Conservation (phyloP, 768 basidiomycete genomes). For the Lactarius sanguifluus region DNA sequence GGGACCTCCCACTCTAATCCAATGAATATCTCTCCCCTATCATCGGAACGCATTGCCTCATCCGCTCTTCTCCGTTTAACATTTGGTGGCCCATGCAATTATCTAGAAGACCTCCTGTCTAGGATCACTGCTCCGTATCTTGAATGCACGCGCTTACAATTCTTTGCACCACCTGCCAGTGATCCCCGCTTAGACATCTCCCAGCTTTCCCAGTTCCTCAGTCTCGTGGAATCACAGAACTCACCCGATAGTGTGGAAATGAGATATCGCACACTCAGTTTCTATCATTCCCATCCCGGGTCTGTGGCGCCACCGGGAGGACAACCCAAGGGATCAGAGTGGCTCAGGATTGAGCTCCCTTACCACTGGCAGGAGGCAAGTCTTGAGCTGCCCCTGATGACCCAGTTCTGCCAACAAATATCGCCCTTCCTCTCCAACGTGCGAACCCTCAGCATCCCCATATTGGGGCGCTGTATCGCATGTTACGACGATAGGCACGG, state of each 20-base stretch:
- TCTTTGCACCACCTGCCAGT: neutral
- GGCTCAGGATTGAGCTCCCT: neutral
- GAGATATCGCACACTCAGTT: neutral
- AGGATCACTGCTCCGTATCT: neutral
- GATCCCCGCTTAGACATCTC: neutral
- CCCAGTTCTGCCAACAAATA: conserved; percentile 2
- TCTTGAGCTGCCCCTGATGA: neutral
- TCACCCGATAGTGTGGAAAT: neutral
- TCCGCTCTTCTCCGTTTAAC: neutral
- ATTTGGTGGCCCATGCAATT: neutral
- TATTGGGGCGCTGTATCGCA: too few relatives aligned
- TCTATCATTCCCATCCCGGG: neutral
- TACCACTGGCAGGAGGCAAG: too few relatives aligned
- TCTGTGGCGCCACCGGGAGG: neutral
- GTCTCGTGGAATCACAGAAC: neutral
- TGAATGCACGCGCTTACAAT: neutral
- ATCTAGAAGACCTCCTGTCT: neutral
- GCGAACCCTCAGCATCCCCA: neutral
- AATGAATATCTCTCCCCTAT: neutral
- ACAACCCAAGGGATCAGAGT: neutral
- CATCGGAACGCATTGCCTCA: too few relatives aligned
- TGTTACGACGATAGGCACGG: too few relatives aligned
- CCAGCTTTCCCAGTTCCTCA: neutral
- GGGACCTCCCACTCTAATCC: too few relatives aligned
- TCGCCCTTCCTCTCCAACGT: neutral